A percentile compares a stretch with the other conserved stretches of the same genome.
These are phyloP conservation scores for Albophoma yamanashiensis DNA, from an alignment of 2,329 filamentous ascomycete genomes.

Conservation along the genomic window DNA sequence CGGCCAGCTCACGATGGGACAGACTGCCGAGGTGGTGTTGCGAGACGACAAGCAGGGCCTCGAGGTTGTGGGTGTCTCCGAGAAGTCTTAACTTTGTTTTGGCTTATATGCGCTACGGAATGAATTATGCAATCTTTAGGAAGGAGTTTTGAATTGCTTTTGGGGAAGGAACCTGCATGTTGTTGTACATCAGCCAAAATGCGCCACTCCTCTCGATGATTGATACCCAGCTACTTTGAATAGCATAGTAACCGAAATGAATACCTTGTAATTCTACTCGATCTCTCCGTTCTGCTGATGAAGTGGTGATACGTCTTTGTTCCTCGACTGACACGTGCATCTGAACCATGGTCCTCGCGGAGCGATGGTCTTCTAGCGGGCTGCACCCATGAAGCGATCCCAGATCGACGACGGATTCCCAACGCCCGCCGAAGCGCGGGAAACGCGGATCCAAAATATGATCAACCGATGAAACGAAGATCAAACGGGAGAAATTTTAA, in stretches of 20 bases:
- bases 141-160: background rate
- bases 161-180: background rate
- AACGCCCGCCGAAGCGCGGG: background rate
- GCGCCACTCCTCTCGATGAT: background rate
- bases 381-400: background rate
- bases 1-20: slow-evolving; percentile 66
- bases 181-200: background rate
- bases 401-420: background rate
- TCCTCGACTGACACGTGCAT: background rate
- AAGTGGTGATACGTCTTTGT: background rate
- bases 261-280: background rate
- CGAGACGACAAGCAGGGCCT: slow-evolving; percentile 50
- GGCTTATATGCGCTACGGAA: background rate
- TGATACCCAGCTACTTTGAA: background rate
- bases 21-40: slow-evolving; percentile 60
- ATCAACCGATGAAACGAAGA: too few relatives aligned
- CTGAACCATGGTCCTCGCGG: background rate
- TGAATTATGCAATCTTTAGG: background rate
- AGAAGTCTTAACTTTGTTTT: slow-evolving; percentile 4
- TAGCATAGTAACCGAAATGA: background rate
- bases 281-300: background rate
- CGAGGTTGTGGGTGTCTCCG: slow-evolving; percentile 28
- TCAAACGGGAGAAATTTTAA: background rate
- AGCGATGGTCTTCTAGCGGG: background rate
- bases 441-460: background rate